Evolutionary conservation across 2,329 filamentous ascomycete genomes (phyloP), one percentile per base, ranked within the genome.

Genomic region (Trichoderma citrinoviride): DNA sequence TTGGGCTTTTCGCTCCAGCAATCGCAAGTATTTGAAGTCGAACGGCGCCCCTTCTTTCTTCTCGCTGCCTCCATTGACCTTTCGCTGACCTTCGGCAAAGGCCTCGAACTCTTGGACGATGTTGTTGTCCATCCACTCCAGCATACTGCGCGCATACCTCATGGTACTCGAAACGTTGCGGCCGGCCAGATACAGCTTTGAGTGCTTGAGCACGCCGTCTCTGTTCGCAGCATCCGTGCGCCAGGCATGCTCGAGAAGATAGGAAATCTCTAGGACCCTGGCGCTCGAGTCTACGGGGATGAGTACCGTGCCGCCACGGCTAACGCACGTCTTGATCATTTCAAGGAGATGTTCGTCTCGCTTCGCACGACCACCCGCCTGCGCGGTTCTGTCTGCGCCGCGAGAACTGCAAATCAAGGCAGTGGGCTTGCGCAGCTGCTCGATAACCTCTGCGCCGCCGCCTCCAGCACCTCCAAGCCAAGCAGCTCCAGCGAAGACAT

Each of bases 101-200:
- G 89, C 87, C 74, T 97, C 93, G 67, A 97, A 96, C 71, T 98
- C 94, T 62, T 93, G 88, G 47, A 96, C 90, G 66, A 99, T 96
- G 65, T 88, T 90, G 73, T 97, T 93, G 73, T 98, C 93, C 93
- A 99, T 98, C 95, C 95, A 99, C 74, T 99, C 95, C 37, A 99
- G 82, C 91, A 99, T 96, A 75, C 94, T 97, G 69, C 93, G 86
- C 27, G 94, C 91, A 70, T 97, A 92, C 60, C 92, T 86, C 83
- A 98, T 91, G 0, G 93, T 96, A 67, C 92, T 93, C 65, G 91
- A 89, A 68, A 92, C 90, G 67, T 92, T 96, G 66, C 89, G 89
- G 44, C 93, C 93, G 0, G 93, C 94, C 49, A 99, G 82, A 73
- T 93, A 97, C 0, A 97, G 81, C 70, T 84, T 86, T 0, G 85